Base-by-base conservation (phyloP, 192 early-diverging fungal species). In the Umbelopsis vinacea region DNA sequence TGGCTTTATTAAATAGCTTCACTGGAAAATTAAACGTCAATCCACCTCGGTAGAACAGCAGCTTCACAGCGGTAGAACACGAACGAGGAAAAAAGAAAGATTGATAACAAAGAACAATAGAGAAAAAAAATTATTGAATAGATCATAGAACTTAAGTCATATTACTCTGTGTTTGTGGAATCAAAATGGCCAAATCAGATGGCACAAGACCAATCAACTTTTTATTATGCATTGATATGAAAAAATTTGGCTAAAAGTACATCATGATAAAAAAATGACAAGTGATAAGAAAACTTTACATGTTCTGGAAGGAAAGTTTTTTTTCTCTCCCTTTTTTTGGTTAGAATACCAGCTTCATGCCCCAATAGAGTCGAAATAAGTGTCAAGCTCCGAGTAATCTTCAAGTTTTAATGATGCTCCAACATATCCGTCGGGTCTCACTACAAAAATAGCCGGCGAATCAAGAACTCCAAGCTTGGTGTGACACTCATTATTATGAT, bases 391-490 rank as follows among this genome's bases (percentile, higher is more conserved):
- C 33, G 33, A 63, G 35, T 63, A 33, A 63, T 63, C 57, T 63
- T 63, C 57, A 37, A 63, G 57, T 26, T 63, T 63, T 19, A 63
- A 37, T 35, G 57, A 63, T 35, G 57, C 57, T 63, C 57, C 57
- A 37, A 63, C 57, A 17, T 63, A 63, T 12, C 57, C 57, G 29
- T 63, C 57, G 19, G 57, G 57, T 63, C 57, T 63, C 29, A 63
- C 57, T 12, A 63, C 57, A 63, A 63, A 63, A 63, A 63, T 63
- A n/a, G 57, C 57, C 57, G 57, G 57, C 3, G 57, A 63, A 15
- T 63, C 57, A 12, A 37, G 33, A 4, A 63, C 57, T 37, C 57
- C 57, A 37, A 63, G 33, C 33, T 63, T 63, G 12, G 57, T 63
- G 33, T 63, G 57, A 37, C 57, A 63, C 35, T 63, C 57, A 37